Evolutionary conservation across 805 yeast genomes (phyloP), one percentile per base, ranked within the genome.

Genomic region (Ogataea kodamae): DNA sequence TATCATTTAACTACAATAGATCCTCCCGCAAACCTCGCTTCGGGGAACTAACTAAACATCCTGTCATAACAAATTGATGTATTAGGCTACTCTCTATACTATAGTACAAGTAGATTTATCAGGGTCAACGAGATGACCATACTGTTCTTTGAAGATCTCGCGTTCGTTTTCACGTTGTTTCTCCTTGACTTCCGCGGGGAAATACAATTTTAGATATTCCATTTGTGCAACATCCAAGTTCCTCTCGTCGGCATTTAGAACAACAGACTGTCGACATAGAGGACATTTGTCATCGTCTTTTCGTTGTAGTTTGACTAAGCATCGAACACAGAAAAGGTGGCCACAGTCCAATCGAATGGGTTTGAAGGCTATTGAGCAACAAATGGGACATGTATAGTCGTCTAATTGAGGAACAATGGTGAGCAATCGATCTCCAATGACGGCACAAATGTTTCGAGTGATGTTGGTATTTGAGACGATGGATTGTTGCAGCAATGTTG

Each of bases 301-400:
- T 33, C 82, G 67, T 54, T 81, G 83, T 43, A 82, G 50, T 46
- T 80, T 79, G 16, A 83, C 79, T 37, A 81, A 55, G 47, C 92
- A 82, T 29, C 89, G 59, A 3, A 82, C 76, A 53, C 92, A 82
- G 54, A 81, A 82, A 13, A 80, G 59, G 51, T 82, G 92, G 1
- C 70, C 70, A 54, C 92, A 82, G 7, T 56, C 59, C 10, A 82
- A 60, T 29, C 77, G 59, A 29, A 82, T 77, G 3, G 92, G 92
- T 48, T 81, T 79, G 59, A 70, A 82, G 0, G 88, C 87, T 28
- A 82, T 68, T 3, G 74, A 67, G 54, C 74, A 70, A 52, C 92
- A 82, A 7, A 82, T 75, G 1, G 89, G 86, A 51, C 92, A 82
- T 2, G 75, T 62, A 48, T 81, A 82, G 52, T 83, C 90, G 30